These are phyloP conservation scores for Elsinoe fawcettii DNA, from an alignment of 2,329 filamentous ascomycete species.

Conservation along the genomic window DNA sequence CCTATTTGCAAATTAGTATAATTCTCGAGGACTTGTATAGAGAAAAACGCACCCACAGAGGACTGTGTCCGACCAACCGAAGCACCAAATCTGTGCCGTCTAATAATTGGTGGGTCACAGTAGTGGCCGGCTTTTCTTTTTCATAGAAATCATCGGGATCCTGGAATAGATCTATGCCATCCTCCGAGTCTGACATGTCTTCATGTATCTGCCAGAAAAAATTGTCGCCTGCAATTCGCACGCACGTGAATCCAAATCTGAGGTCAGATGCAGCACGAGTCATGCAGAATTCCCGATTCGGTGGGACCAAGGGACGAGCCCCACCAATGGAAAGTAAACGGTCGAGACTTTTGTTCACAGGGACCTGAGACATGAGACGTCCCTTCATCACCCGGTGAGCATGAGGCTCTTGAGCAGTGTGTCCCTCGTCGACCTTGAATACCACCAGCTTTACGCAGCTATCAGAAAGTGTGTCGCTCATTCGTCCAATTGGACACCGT, in stretches of 20 bases:
- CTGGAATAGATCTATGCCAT: conserved; percentile 53
- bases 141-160: conserved; percentile 77
- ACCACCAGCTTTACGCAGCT: neutral
- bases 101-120: conserved; percentile 61
- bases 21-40: conserved; percentile 6
- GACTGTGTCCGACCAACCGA: conserved; percentile 77
- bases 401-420: neutral
- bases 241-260: neutral
- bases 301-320: neutral
- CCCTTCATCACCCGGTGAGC: neutral
- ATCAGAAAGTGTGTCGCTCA: neutral
- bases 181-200: conserved; percentile 23
- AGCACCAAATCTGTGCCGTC: conserved; percentile 60
- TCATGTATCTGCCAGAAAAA: neutral
- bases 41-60: conserved; percentile 58
- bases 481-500: neutral
- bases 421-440: neutral
- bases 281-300: neutral
- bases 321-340: neutral
- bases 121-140: conserved; percentile 67
- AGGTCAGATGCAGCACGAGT: conserved; percentile 1
- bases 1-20: no score
- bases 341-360: conserved; percentile 2
- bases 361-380: neutral
- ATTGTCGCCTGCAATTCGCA: neutral